These are phyloP conservation scores for Lolium multiflorum DNA, from an alignment of 176 grass and related monocot species.

Conservation along the genomic window DNA sequence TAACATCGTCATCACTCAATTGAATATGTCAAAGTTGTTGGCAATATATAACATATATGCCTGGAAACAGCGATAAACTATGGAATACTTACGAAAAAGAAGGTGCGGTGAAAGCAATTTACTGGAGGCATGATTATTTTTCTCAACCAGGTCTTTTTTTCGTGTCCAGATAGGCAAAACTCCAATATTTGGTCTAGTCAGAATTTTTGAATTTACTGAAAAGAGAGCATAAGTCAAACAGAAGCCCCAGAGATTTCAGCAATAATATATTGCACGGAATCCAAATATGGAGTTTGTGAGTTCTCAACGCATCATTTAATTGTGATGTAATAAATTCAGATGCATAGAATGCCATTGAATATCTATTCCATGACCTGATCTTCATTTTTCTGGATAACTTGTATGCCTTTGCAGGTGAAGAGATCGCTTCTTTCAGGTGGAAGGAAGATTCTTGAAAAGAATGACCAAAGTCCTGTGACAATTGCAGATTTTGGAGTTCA, in stretches of 20 bases:
- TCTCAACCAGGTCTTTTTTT: background rate
- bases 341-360: conserved; percentile 10
- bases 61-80: background rate
- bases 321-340: conserved; percentile 23
- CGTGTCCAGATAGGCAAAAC: background rate
- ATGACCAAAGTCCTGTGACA: conserved; percentile 78
- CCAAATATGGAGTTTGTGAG: background rate
- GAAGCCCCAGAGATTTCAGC: background rate
- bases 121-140: background rate
- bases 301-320: background rate
- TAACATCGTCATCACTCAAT: background rate
- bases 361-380: background rate
- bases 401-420: conserved; percentile 69
- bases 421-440: conserved; percentile 74
- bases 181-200: background rate
- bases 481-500: conserved; percentile 94
- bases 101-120: background rate
- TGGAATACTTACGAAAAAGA: background rate
- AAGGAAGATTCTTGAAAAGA: conserved; percentile 77
- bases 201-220: conserved; percentile 30
- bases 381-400: conserved; percentile 18
- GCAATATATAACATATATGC: conserved; percentile 17
- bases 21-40: background rate
- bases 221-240: background rate
- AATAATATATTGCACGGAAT: background rate